phyloP scores from a whole-genome alignment of 768 basidiomycete species.

The Filobasidium wieringae region DNA sequence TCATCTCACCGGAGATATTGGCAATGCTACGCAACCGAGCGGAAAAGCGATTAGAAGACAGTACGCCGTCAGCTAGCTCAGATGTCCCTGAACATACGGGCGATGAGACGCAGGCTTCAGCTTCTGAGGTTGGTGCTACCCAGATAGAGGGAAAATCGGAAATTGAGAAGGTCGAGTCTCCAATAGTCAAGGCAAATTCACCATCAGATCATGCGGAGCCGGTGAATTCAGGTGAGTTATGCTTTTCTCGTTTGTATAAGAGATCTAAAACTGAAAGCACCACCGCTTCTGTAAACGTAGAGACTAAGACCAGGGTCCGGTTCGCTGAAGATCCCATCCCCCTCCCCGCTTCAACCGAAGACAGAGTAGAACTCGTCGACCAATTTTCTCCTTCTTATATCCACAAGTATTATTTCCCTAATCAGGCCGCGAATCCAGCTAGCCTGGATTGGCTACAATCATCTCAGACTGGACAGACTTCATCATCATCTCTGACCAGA shows the following conservation, averaged over 20 bases:
- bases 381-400: constrained; percentile 76
- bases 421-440: constrained; percentile 55
- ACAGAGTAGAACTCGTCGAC: constrained; percentile 40
- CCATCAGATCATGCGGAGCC: background rate
- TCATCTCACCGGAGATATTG: constrained; percentile 56
- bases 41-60: too few species aligned
- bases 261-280: constrained; percentile 1
- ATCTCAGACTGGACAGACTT: constrained; percentile 21
- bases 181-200: background rate
- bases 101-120: constrained; percentile 19
- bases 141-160: constrained; percentile 17
- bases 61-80: constrained; percentile 1
- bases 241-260: background rate
- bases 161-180: background rate
- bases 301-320: background rate
- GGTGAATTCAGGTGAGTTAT: background rate
- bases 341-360: constrained; percentile 8
- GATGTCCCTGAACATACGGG: constrained; percentile 8
- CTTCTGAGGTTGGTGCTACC: constrained; percentile 12
- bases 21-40: constrained; percentile 52
- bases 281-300: background rate
- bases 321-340: background rate
- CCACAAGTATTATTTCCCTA: constrained; percentile 68
- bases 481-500: constrained; percentile 39
- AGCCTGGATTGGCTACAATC: constrained; percentile 69